phyloP scores from a whole-genome alignment of 805 yeast genomes.

The Zygotorulaspora danielsina region DNA sequence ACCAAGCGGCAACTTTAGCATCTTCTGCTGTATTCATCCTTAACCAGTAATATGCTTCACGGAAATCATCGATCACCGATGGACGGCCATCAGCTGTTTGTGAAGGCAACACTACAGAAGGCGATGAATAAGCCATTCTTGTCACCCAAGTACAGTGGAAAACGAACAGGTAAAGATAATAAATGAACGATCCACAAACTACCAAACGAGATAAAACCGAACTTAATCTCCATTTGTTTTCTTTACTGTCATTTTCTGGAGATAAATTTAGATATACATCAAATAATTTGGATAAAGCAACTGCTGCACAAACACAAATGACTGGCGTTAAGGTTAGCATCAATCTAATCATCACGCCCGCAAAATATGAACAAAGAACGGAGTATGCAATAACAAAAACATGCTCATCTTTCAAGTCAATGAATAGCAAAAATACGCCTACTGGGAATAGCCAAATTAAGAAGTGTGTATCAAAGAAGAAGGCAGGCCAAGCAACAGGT shows the following conservation, averaged over 20 bases:
- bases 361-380: constrained; percentile 93
- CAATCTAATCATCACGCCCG: constrained; percentile 98
- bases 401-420: constrained; percentile 86
- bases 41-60: constrained; percentile 98
- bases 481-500: constrained; percentile 99
- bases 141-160: constrained; percentile 98
- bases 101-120: constrained; percentile 91
- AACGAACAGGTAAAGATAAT: constrained; percentile 77
- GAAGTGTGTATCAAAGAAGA: constrained; percentile 89
- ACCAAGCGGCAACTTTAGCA: constrained; percentile 96
- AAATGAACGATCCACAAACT: constrained; percentile 63
- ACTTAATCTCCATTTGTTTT: constrained; percentile 26
- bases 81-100: constrained; percentile 76
- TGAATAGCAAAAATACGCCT: constrained; percentile 86
- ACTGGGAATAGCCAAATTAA: constrained; percentile 98
- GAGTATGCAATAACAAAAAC: constrained; percentile 88
- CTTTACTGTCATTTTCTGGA: constrained; percentile 11
- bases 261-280: constrained; percentile 75
- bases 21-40: constrained; percentile 97
- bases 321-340: constrained; percentile 96
- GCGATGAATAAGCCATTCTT: constrained; percentile 91
- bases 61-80: constrained; percentile 85
- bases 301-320: constrained; percentile 88
- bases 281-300: constrained; percentile 78
- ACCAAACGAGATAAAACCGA: constrained; percentile 51